Conservation (phyloP, 345 rosid species). For the sweet orange (Citrus sinensis) region DNA sequence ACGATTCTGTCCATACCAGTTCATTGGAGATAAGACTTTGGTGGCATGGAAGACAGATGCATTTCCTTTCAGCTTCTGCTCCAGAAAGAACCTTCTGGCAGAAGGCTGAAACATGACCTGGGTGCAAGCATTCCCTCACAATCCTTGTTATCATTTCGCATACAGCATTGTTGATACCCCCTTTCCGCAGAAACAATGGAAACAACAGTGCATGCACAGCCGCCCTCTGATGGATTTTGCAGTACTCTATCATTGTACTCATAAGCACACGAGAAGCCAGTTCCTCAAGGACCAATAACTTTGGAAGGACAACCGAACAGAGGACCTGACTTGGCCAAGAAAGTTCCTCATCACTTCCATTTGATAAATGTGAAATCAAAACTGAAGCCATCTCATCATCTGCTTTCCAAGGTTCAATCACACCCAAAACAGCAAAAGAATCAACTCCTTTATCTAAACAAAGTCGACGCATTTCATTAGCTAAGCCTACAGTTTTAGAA, state of each 20-base stretch:
- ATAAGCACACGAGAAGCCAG: conserved; percentile 62
- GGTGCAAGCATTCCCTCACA: conserved; percentile 69
- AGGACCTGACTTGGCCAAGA: conserved; percentile 72
- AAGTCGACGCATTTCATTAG: conserved; percentile 44
- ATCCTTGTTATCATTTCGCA: conserved; percentile 58
- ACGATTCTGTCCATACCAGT: conserved; percentile 66
- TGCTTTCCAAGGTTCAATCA: conserved; percentile 71
- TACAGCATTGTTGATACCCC: conserved; percentile 55
- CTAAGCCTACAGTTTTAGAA: conserved; percentile 37
- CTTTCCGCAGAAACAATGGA: conserved; percentile 49
- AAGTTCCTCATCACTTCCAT: conserved; percentile 39
- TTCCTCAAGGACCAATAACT: conserved; percentile 52
- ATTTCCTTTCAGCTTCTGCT: conserved; percentile 38
- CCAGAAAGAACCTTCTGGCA: conserved; percentile 66
- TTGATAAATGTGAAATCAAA: conserved; percentile 45
- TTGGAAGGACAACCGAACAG: conserved; percentile 62
- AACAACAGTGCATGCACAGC: conserved; percentile 57
- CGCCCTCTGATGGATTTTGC: conserved; percentile 63
- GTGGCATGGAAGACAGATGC: conserved; percentile 57
- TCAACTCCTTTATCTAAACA: conserved; percentile 41
- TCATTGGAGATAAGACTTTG: conserved; percentile 42
- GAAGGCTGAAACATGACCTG: conserved; percentile 67
- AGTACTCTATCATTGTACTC: conserved; percentile 47
- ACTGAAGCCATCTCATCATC: conserved; percentile 65
- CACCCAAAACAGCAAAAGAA: conserved; percentile 39